Base-by-base conservation (phyloP, 352 stramenopile species). In the Phytopythium helicoides region DNA sequence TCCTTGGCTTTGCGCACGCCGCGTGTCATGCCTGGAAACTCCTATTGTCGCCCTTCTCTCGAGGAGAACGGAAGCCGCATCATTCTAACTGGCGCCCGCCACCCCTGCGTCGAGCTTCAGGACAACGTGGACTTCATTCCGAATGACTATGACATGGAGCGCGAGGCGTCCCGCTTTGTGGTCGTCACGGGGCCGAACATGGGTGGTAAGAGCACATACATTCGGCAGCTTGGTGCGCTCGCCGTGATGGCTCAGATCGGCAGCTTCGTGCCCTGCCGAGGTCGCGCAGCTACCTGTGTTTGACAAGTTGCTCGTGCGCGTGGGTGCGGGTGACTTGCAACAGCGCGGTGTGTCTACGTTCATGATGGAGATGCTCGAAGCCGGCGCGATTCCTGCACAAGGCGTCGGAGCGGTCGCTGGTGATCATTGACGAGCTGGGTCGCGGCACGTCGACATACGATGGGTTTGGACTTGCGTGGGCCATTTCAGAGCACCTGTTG, bases 291-390 rank as follows among this genome's bases (percentile, higher is more conserved):
- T 98, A 44, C 86, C 91, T 18, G 83, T 99, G 61, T 94, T 99
- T 35, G 96, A 99, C 77, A 92, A 97, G 53, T 74, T 99, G 21
- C 73, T 99, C 6, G 95, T 98, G 28, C 89, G 97, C 15, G 94
- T 99, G 6, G 97, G 97, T 23, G 97, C 98, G 2, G 96, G 96
- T 3, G 98, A 99, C 66, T 73, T 93, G 12, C 96, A 99, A 71
- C 92, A 99, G 60, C 80, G 92, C 15, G 97, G 97, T 34, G 96
- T 99, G 40, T 99, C 94, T 10, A 99, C 97, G 15, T 99, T 99
- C 68, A 99, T 99, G 97, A 94, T 98, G 46, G 98, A 99, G 76
- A 99, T 99, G 98, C 72, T 99, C 10, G 98, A 99, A 66, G 93
- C 97, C 9, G 93, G 90, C 0, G 87, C 89, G 15, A 99, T 99